Conservation (phyloP, 352 stramenopile species). For the Phytopythium litorale region DNA sequence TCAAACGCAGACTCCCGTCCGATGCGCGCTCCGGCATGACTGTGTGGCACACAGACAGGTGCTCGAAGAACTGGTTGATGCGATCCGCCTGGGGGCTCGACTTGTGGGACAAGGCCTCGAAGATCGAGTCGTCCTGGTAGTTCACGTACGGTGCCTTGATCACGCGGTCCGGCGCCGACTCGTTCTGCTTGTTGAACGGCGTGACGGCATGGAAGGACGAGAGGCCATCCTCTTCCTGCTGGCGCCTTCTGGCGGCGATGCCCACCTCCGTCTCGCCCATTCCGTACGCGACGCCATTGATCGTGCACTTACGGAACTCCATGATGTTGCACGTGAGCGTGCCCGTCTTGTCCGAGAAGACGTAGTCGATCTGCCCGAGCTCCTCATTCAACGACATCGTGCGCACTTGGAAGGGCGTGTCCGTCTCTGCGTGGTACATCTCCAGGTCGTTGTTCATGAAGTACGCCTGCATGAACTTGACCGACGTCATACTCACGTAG, state of each 20-base stretch:
- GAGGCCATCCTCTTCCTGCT: constrained; percentile 34
- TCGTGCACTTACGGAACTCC: constrained; percentile 96
- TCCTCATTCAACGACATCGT: constrained; percentile 94
- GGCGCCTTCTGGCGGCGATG: constrained; percentile 60
- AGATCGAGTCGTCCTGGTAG: constrained; percentile 82
- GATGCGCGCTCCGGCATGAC: constrained; percentile 96
- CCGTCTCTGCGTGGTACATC: constrained; percentile 92
- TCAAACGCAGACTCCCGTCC: constrained; percentile 81
- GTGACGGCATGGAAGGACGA: constrained; percentile 34
- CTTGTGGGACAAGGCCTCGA: constrained; percentile 46
- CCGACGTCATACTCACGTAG: constrained; percentile 93
- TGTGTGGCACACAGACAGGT: constrained; percentile 93
- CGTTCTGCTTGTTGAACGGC: constrained; percentile 16
- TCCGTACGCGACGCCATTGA: constrained; percentile 93
- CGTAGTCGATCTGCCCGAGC: constrained; percentile 91
- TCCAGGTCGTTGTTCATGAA: constrained; percentile 91
- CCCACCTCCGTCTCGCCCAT: constrained; percentile 85
- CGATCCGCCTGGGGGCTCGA: constrained; percentile 34
- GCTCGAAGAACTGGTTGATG: constrained; percentile 81
- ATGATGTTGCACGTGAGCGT: constrained; percentile 96
- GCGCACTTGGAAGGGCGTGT: constrained; percentile 90
- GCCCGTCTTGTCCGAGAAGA: constrained; percentile 95
- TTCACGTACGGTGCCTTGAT: constrained; percentile 82
- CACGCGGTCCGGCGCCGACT: constrained; percentile 36
- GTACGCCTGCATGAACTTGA: constrained; percentile 91